Evolutionary conservation across 2,329 filamentous ascomycete species (phyloP), one percentile per base, ranked within the genome.

Genomic region (Xylariales sp.): DNA sequence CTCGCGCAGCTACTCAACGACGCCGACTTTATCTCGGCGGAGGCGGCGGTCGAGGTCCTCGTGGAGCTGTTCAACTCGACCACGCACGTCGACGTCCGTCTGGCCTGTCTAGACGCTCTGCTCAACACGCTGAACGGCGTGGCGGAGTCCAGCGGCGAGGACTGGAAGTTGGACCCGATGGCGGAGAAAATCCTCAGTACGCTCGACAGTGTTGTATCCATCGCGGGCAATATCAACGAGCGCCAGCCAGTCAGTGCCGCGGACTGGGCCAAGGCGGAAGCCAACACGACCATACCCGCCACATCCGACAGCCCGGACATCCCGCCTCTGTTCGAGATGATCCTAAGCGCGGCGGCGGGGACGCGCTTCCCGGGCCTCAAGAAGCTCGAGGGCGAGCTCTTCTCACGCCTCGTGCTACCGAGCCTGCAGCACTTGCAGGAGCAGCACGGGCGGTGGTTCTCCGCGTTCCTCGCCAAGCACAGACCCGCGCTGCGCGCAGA

Each of bases 1-100:
- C 52, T 69, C 9, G 67, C 67, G 50, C 67, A 69, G 36, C 56
- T 69, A 48, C 61, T 69, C 46, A 67, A 67, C 28, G 46, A 64
- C n/a, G 64, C 67, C 1, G 60, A 69, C 7, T 69, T 69, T 16
- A 62, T 69, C 16, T 55, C 56, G 14, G 41, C 64, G 5, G 64
- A 67, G 12, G 49, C 64, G 5, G 64, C 67, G 18, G 41, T 64
- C 14, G 67, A 69, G 32, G 53, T 67, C 39, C 64, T 69, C 39
- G 61, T 59, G 52, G 67, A 64, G 43, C 18, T 69, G 52, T 69
- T 69, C 48, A 60, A 64, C 18, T 56, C 67, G 12, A 46, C 55
- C 45, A 67, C 64, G 8, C 67, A 69, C 49, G 57, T 61, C 39
- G 64, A 69, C 43, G 34, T 69, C 55, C 67, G 67, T n/a, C 45